These are phyloP conservation scores for Coemansia sp. DNA, from an alignment of 192 early-diverging fungal genomes.

Conservation along the genomic window DNA sequence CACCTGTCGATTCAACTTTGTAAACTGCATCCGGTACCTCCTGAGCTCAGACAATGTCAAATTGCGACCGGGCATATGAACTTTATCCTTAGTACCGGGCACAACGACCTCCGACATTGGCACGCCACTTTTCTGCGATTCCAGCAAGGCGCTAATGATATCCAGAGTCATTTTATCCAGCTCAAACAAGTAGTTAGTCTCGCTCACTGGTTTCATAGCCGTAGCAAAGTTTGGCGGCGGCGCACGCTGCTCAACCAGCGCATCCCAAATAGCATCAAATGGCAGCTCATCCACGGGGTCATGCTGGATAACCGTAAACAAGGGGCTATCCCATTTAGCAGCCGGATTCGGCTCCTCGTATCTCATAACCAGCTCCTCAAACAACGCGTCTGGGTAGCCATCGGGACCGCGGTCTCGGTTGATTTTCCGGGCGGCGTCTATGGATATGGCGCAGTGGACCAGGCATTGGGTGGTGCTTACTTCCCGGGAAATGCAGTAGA, in stretches of 20 bases:
- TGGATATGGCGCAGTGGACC: slow-evolving; percentile 65
- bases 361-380: slow-evolving; percentile 78
- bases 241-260: slow-evolving; percentile 69
- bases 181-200: slow-evolving; percentile 90
- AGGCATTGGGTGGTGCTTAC: slow-evolving; percentile 86
- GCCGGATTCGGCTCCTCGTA: slow-evolving; percentile 93
- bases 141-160: slow-evolving; percentile 73
- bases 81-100: slow-evolving; percentile 45
- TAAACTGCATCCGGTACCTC: slow-evolving; percentile 77
- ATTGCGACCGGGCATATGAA: slow-evolving; percentile 65
- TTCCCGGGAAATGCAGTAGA: slow-evolving; percentile 85
- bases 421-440: slow-evolving; percentile 55
- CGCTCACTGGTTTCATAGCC: slow-evolving; percentile 82
- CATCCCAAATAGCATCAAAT: slow-evolving; percentile 70
- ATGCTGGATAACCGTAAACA: slow-evolving; percentile 83
- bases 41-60: slow-evolving; percentile 81
- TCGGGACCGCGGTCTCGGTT: slow-evolving; percentile 48
- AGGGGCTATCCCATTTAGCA: slow-evolving; percentile 93
- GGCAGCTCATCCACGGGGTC: slow-evolving; percentile 58
- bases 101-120: slow-evolving; percentile 60
- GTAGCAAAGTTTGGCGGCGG: slow-evolving; percentile 85
- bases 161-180: slow-evolving; percentile 80
- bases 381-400: slow-evolving; percentile 51
- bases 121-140: slow-evolving; percentile 70
- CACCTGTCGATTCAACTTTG: slow-evolving; percentile 83